phyloP scores from a whole-genome alignment of 2,329 filamentous ascomycete species.

The Xylariaceae sp. region DNA sequence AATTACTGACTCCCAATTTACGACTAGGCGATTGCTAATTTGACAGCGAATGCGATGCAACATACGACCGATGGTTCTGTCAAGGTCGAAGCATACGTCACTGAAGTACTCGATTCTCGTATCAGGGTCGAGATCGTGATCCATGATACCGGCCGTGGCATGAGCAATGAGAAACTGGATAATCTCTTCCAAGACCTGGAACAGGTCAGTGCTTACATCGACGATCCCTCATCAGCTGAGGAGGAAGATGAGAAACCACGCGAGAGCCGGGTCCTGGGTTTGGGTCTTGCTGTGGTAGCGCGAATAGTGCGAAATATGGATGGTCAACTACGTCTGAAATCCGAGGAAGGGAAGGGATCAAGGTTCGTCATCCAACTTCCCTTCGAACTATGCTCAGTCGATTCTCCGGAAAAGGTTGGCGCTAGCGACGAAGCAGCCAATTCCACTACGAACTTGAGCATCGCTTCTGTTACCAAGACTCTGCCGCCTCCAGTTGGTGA shows the following conservation, averaged over 20 bases:
- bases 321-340: slow-evolving; percentile 82
- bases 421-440: slow-evolving; percentile 17
- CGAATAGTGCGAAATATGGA: slow-evolving; percentile 89
- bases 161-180: slow-evolving; percentile 58
- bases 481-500: slow-evolving; percentile 49
- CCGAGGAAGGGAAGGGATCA: slow-evolving; percentile 79
- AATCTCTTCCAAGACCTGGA: slow-evolving; percentile 61
- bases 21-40: slow-evolving; percentile 78
- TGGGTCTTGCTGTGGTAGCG: slow-evolving; percentile 87
- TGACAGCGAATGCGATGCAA: slow-evolving; percentile 83
- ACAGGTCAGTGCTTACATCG: slow-evolving; percentile 55
- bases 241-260: slow-evolving; percentile 36
- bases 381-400: slow-evolving; percentile 64
- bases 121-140: slow-evolving; percentile 74
- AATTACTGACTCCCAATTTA: too few relatives aligned
- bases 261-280: slow-evolving; percentile 61
- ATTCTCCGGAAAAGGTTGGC: slow-evolving; percentile 34
- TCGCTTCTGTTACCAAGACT: slow-evolving; percentile 38
- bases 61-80: slow-evolving; percentile 71
- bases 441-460: slow-evolving; percentile 29
- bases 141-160: slow-evolving; percentile 75
- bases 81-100: slow-evolving; percentile 69
- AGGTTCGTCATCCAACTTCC: slow-evolving; percentile 80
- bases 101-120: slow-evolving; percentile 54
- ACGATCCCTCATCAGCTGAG: slow-evolving; percentile 32